Conservation (phyloP, 2,329 filamentous ascomycete species). For the Passalora sequoiae region DNA sequence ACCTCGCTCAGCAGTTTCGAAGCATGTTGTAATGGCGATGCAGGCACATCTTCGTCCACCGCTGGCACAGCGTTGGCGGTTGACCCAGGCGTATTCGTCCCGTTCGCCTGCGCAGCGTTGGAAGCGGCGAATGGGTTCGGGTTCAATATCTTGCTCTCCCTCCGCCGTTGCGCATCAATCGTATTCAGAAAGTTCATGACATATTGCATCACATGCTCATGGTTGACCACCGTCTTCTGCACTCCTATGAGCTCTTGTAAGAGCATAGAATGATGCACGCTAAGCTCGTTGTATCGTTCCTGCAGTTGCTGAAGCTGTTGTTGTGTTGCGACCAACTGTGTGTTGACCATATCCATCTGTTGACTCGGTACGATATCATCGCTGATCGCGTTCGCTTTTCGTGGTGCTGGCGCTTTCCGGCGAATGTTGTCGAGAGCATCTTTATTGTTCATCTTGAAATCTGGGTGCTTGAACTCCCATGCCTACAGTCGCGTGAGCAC, state of each 20-base stretch:
- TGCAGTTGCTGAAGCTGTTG: conserved; percentile 86
- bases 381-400: conserved; percentile 61
- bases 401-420: conserved; percentile 85
- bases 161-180: conserved; percentile 59
- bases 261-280: conserved; percentile 59
- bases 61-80: conserved; percentile 13
- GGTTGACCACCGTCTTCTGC: conserved; percentile 66
- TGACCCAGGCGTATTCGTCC: conserved; percentile 13
- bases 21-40: conserved; percentile 63
- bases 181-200: conserved; percentile 64
- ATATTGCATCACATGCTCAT: conserved; percentile 66
- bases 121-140: conserved; percentile 33
- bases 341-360: conserved; percentile 83
- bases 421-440: conserved; percentile 95
- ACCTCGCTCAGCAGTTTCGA: conserved; percentile 61
- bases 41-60: conserved; percentile 57
- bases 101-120: conserved; percentile 8
- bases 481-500: conserved; percentile 51
- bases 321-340: conserved; percentile 82
- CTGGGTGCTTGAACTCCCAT: conserved; percentile 96
- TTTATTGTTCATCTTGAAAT: conserved; percentile 93
- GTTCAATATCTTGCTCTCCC: conserved; percentile 52
- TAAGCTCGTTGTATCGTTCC: conserved; percentile 76
- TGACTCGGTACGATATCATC: conserved; percentile 76
- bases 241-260: conserved; percentile 60